Evolutionary conservation across 2,329 filamentous ascomycete genomes (phyloP).

Genomic region (Pseudogymnoascus verrucosus): DNA sequence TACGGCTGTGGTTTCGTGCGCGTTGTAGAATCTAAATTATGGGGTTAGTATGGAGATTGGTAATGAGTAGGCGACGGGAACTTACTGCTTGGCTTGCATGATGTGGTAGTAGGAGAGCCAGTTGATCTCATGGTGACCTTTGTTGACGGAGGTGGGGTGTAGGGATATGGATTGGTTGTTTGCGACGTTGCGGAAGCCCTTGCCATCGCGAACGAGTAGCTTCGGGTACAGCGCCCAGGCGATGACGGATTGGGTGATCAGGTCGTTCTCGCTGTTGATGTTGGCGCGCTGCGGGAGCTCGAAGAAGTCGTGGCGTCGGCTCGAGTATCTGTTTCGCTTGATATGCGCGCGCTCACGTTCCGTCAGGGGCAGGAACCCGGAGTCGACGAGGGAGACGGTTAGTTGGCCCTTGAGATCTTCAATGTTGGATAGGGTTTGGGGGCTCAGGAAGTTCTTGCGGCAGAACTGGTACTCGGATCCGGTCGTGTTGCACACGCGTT

Average conservation of each 20-base stretch:
- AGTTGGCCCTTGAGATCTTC: constrained; percentile 94
- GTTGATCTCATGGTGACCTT: constrained; percentile 55
- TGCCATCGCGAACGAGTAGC: constrained; percentile 73
- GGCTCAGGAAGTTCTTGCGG: constrained; percentile 84
- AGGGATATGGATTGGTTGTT: constrained; percentile 89
- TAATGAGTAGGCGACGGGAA: constrained; percentile 18
- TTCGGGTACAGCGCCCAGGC: constrained; percentile 96
- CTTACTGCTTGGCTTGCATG: constrained; percentile 79
- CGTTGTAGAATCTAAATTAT: constrained; percentile 65
- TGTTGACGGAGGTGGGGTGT: constrained; percentile 85
- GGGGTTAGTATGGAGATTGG: constrained; percentile 18
- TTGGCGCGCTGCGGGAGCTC: constrained; percentile 70
- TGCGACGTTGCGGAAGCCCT: constrained; percentile 81
- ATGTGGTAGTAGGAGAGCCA: constrained; percentile 97
- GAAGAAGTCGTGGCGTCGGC: constrained; percentile 65
- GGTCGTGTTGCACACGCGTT: constrained; percentile 62
- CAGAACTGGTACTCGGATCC: constrained; percentile 83
- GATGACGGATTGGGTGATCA: constrained; percentile 71
- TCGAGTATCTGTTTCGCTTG: constrained; percentile 49
- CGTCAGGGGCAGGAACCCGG: constrained; percentile 70
- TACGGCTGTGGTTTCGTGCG: constrained; percentile 76
- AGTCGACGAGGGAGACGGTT: constrained; percentile 74
- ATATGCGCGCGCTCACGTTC: constrained; percentile 55
- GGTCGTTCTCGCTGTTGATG: constrained; percentile 69
- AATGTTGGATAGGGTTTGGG: constrained; percentile 83